phyloP scores from a whole-genome alignment of 148 eudicot genomes.

The Polygonum maritimum region DNA sequence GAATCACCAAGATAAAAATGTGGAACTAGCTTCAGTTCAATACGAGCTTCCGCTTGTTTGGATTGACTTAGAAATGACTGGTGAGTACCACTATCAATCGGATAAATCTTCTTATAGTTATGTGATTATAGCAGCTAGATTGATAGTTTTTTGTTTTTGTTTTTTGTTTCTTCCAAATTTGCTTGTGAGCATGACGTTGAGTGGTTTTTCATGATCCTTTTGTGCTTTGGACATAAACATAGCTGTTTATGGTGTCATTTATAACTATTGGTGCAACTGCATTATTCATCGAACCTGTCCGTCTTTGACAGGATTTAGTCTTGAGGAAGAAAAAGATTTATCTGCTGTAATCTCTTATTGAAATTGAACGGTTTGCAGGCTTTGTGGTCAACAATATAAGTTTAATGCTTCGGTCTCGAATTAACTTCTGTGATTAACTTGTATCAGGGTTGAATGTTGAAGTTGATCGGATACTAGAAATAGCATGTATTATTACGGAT shows the following conservation, averaged over 20 bases:
- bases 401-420: neutral
- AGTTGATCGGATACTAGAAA: slow-evolving; percentile 85
- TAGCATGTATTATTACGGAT: slow-evolving; percentile 85
- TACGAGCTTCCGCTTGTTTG: slow-evolving; percentile 72
- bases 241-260: neutral
- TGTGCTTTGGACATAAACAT: too few species aligned
- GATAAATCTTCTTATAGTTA: neutral
- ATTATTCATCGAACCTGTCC: neutral
- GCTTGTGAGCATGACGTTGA: neutral
- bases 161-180: neutral
- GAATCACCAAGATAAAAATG: slow-evolving; percentile 12
- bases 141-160: neutral
- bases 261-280: neutral
- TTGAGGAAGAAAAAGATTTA: neutral
- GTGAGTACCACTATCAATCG: slow-evolving; percentile 20
- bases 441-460: slow-evolving; percentile 63
- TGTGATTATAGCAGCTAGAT: neutral
- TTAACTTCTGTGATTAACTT: slow-evolving; percentile 11
- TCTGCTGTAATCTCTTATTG: neutral
- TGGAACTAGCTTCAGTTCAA: neutral
- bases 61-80: slow-evolving; percentile 94
- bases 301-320: neutral
- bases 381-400: neutral
- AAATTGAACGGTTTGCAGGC: neutral
- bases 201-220: neutral